Evolutionary conservation across 2,329 filamentous ascomycete species (phyloP), one percentile per base, ranked within the genome.

Genomic region (Seiridium cupressi): DNA sequence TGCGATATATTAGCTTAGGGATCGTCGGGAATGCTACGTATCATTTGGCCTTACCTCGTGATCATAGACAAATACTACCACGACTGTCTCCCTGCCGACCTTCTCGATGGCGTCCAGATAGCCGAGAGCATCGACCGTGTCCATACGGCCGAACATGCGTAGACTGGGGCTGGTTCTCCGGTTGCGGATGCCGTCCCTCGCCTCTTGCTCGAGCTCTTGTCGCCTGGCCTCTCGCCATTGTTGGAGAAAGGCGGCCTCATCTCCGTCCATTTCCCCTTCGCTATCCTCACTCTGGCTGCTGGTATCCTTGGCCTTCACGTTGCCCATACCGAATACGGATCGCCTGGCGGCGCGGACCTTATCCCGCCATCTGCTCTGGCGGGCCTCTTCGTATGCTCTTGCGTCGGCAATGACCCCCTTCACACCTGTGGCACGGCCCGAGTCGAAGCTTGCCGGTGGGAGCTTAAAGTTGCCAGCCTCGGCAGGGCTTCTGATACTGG

Each of bases 41-140:
- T 44, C 2, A 57, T 48, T n/a, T 55, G 57, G 55, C 77, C 87
- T 73, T 84, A 96, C 93, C 81, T 90, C 84, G 62, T 91, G 85
- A 71, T 97, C 93, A 74, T 93, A 95, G 65, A 99, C 93, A 77
- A 94, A 96, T 35, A 99, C 95, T 2, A 97, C 90, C 2, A 98
- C 93, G 3, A 90, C 84, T 0, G 92, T 94, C 51, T 94, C 91
- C 53, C 88, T 77, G 44, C 87, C 82, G 4, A 94, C 92, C 76
- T 92, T 95, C 78, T 99, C 95, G 67, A 98, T 92, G 59, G 94
- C 93, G 74, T 98, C 93, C n/a, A 99, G 84, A 70, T 96, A 99
- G 18, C 93, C 95, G 64, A 90, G 81, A 6, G 92, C 94, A 79
- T 98, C 93, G 1, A 98, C 95, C 61, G 87, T 84, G 63, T 93